Conservation (phyloP, 2,329 filamentous ascomycete species). For the Pseudopyrenochaeta lycopersici region DNA sequence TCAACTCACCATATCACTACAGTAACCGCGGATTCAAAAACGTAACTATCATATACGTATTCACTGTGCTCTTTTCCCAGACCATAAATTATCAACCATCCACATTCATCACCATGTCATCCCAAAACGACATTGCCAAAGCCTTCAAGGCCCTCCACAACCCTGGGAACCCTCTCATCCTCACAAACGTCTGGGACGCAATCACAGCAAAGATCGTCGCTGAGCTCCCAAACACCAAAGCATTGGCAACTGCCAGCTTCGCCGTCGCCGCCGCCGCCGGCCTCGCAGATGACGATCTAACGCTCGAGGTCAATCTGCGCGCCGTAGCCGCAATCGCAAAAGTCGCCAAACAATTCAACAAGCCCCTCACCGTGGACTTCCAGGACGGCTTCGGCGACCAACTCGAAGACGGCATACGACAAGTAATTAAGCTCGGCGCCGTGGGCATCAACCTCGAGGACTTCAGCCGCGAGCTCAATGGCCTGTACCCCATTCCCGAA, state of each 20-base stretch:
- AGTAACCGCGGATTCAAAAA: background rate
- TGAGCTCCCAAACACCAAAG: conserved; percentile 53
- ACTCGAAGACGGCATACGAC: conserved; percentile 56
- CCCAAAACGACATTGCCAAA: conserved; percentile 1
- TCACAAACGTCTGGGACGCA: conserved; percentile 34
- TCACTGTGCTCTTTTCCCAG: background rate
- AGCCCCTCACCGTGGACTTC: conserved; percentile 66
- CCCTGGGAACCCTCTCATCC: conserved; percentile 55
- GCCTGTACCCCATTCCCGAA: conserved; percentile 53
- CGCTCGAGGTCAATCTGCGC: conserved; percentile 61
- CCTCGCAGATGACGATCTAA: conserved; percentile 53
- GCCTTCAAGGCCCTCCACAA: conserved; percentile 54
- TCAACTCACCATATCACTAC: background rate
- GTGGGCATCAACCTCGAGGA: conserved; percentile 70
- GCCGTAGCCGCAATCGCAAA: conserved; percentile 57
- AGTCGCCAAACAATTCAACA: conserved; percentile 50
- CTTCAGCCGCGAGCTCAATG: conserved; percentile 42
- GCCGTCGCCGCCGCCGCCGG: conserved; percentile 45
- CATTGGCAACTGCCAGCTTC: conserved; percentile 51
- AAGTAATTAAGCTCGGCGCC: conserved; percentile 60
- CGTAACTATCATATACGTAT: no score
- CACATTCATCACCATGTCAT: background rate
- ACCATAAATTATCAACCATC: background rate
- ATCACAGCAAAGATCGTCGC: conserved; percentile 58
- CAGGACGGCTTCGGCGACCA: conserved; percentile 67